Base-by-base conservation (phyloP, 768 basidiomycete species). In the Candolleomyces eurysporus region DNA sequence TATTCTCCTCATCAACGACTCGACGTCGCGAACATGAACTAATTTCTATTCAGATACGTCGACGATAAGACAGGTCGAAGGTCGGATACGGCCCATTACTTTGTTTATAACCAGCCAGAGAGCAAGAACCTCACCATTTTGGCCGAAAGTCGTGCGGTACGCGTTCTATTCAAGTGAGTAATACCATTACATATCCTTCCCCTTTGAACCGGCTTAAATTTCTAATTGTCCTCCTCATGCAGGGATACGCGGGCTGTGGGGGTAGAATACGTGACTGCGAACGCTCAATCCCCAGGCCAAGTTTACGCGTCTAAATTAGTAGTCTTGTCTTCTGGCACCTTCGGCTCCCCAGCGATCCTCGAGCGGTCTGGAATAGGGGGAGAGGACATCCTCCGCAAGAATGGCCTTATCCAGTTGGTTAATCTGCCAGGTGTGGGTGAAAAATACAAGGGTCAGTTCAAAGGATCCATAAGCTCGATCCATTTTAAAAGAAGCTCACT, bases 341-440 rank as follows among this genome's bases (percentile, higher is more conserved):
- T 86, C 58, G 84, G 85, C 6, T 83, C 84, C 11, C 81, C 84
- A 4, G 69, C 80, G 1, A 83, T 87, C 21, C 71, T 87, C 11
- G 84, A 87, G 63, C 75, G 84, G 66, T 81, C 65, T 0, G 68
- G 92, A 6, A 87, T 95, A 58, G 92, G 92, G 2, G 77, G 81
- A 0, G 65, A 68, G 2, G 68, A 72, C 0, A 64, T 88, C 45
- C 73, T 92, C 45, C 66, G 79, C 45, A 73, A 72, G 39, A 73
- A 82, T 57, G 77, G 76, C 11, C 80, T 93, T 36, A 65, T 72
- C 7, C 75, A 78, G 61, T 54, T 84, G 30, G 78, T 89, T 14
- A 84, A 90, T 58, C 81, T 92, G 14, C 89, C 90, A 1, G 88
- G 87, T 17, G 91, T 95, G 0, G 91, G 92, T 11, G 87, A 89